Evolutionary conservation across 208 protist species (phyloP).

Genomic region (Leishmania tropica): DNA sequence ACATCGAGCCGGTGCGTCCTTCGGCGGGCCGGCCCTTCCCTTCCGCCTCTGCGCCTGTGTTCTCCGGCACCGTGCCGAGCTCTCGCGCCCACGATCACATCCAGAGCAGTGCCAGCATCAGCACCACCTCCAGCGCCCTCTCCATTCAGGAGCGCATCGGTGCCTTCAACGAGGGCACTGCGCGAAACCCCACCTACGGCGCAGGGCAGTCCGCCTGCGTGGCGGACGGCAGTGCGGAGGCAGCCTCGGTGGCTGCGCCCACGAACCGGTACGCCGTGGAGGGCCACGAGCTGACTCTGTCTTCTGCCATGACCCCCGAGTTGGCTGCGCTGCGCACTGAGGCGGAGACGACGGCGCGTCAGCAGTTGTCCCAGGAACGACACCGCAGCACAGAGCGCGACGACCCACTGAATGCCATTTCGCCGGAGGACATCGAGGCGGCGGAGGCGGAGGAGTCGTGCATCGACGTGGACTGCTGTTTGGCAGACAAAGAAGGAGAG

Average conservation of each 20-base stretch:
- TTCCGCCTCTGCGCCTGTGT: background rate
- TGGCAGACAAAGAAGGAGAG: background rate
- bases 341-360: slow-evolving; percentile 3
- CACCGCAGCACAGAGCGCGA: background rate
- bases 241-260: background rate
- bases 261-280: slow-evolving; percentile 1
- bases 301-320: slow-evolving; percentile 18
- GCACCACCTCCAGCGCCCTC: background rate
- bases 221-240: background rate
- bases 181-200: slow-evolving; percentile 1
- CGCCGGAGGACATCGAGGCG: background rate
- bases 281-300: slow-evolving; percentile 16
- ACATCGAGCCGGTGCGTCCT: slow-evolving; percentile 6
- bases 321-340: slow-evolving; percentile 4
- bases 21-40: slow-evolving; percentile 18
- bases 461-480: slow-evolving; percentile 19
- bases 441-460: slow-evolving; percentile 3
- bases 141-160: slow-evolving; percentile 19
- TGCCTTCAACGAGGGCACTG: slow-evolving; percentile 23
- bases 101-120: slow-evolving; percentile 9
- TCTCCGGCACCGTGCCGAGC: slow-evolving; percentile 2
- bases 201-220: background rate
- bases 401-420: background rate
- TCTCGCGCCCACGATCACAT: background rate
- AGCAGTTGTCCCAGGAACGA: background rate